Conservation (phyloP, 495 filamentous ascomycete species). For the Peziza echinospora region DNA sequence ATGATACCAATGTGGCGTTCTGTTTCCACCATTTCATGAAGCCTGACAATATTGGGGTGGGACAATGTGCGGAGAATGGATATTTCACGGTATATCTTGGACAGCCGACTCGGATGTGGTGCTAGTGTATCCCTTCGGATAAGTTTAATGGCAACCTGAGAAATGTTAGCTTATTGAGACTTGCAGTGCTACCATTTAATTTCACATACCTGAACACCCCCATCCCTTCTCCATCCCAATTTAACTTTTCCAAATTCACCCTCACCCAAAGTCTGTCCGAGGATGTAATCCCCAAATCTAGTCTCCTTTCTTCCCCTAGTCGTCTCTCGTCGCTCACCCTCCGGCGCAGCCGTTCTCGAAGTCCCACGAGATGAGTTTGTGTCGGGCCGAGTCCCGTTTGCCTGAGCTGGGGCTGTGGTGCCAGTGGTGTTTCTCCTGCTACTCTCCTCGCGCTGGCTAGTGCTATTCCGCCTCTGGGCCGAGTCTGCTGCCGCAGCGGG, state of each 20-base stretch:
- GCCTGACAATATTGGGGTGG: slow-evolving; percentile 88
- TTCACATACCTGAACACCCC: slow-evolving; percentile 47
- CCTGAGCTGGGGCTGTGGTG: background rate
- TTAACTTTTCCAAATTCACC: slow-evolving; percentile 99
- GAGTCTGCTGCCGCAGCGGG: background rate
- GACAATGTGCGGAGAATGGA: slow-evolving; percentile 64
- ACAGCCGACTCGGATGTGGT: slow-evolving; percentile 62
- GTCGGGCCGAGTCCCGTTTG: background rate
- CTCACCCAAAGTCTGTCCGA: slow-evolving; percentile 93
- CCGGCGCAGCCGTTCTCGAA: slow-evolving; percentile 10
- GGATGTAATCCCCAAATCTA: slow-evolving; percentile 80
- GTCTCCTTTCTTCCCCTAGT: slow-evolving; percentile 46
- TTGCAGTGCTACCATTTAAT: background rate
- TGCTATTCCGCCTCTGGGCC: background rate
- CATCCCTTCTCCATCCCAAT: slow-evolving; percentile 95
- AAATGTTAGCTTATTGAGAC: background rate
- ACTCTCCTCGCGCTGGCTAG: background rate
- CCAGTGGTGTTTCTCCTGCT: background rate
- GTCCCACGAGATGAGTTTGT: background rate
- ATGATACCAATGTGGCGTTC: slow-evolving; percentile 94
- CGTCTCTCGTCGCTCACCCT: slow-evolving; percentile 16
- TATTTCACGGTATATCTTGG: slow-evolving; percentile 96
- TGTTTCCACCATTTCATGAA: slow-evolving; percentile 97
- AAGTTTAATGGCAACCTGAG: slow-evolving; percentile 90
- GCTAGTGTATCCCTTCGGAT: slow-evolving; percentile 79